A percentile compares a stretch with the other conserved stretches of the same genome.
Conservation (phyloP, 441 rosid species). For the Rhodomyrtus psidioides region DNA sequence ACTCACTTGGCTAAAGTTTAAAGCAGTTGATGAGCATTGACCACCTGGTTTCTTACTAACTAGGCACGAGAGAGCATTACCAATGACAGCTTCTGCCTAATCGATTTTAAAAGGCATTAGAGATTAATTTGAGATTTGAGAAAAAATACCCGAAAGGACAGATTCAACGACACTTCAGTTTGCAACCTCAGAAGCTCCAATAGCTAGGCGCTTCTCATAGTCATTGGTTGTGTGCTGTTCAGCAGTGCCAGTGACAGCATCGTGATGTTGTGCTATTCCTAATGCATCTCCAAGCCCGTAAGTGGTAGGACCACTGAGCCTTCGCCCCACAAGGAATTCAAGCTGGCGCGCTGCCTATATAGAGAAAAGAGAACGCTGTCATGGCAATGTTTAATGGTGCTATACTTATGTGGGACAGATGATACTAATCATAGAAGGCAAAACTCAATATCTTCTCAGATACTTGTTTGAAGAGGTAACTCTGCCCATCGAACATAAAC, state of each 20-base stretch:
- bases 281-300: slow-evolving; percentile 64
- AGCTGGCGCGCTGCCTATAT: slow-evolving; percentile 81
- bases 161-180: slow-evolving; percentile 3
- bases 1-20: slow-evolving; percentile 36
- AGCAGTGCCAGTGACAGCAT: slow-evolving; percentile 83
- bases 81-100: slow-evolving; percentile 57
- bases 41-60: slow-evolving; percentile 26
- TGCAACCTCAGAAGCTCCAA: slow-evolving; percentile 63
- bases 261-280: slow-evolving; percentile 86
- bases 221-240: slow-evolving; percentile 83
- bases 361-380: neutral
- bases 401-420: neutral
- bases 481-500: neutral
- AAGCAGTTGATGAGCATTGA: slow-evolving; percentile 25
- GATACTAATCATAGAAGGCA: neutral
- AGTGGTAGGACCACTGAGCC: slow-evolving; percentile 38
- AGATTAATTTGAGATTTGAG: neutral
- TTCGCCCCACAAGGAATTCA: slow-evolving; percentile 65
- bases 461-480: neutral
- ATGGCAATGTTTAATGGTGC: neutral
- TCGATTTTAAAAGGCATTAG: neutral
- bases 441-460: neutral
- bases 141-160: neutral
- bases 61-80: slow-evolving; percentile 57
- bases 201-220: slow-evolving; percentile 58